phyloP scores from a whole-genome alignment of 768 basidiomycete genomes.

The Boletellus emodensis region DNA sequence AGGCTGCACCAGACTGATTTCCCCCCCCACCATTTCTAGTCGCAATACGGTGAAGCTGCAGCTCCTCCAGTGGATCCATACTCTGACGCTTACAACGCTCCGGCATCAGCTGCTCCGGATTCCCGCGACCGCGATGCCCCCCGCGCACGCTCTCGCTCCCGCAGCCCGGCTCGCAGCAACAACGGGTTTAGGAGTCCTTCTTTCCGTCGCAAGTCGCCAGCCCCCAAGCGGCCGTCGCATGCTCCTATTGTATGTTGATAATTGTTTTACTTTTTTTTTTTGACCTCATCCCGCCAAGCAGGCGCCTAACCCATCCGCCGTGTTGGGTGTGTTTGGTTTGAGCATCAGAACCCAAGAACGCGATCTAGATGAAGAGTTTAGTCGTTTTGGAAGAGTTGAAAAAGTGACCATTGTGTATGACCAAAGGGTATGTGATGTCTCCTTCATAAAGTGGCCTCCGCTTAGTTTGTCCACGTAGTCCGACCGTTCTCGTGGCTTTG shows the following conservation, averaged over 20 bases:
- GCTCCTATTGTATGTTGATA: slow-evolving; percentile 63
- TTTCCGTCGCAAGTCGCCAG: slow-evolving; percentile 53
- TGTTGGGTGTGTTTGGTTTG: slow-evolving; percentile 97
- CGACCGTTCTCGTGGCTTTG: slow-evolving; percentile 95
- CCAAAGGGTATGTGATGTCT: slow-evolving; percentile 65
- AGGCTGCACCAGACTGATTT: neutral
- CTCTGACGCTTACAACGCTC: slow-evolving; percentile 75
- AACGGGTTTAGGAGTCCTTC: slow-evolving; percentile 56
- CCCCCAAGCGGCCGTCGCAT: slow-evolving; percentile 62
- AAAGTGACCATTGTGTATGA: slow-evolving; percentile 98
- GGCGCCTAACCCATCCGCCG: slow-evolving; percentile 84
- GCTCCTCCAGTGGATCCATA: slow-evolving; percentile 70
- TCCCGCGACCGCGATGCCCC: slow-evolving; percentile 52
- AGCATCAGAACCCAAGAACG: slow-evolving; percentile 92
- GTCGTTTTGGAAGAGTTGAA: slow-evolving; percentile 81
- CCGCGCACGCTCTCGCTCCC: slow-evolving; percentile 72
- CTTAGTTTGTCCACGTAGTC: slow-evolving; percentile 46
- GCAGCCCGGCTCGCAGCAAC: slow-evolving; percentile 56
- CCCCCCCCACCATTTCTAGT: slow-evolving; percentile 13
- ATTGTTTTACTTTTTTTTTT: slow-evolving; percentile 9
- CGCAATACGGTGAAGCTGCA: slow-evolving; percentile 63
- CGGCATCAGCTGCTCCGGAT: slow-evolving; percentile 44
- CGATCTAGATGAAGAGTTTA: slow-evolving; percentile 93
- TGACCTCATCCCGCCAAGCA: slow-evolving; percentile 46
- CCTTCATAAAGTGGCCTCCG: slow-evolving; percentile 6